A percentile compares a stretch with the other conserved stretches of the same genome.
Evolutionary conservation across 2,329 filamentous ascomycete genomes (phyloP).

Genomic region (Cercospora sp.): DNA sequence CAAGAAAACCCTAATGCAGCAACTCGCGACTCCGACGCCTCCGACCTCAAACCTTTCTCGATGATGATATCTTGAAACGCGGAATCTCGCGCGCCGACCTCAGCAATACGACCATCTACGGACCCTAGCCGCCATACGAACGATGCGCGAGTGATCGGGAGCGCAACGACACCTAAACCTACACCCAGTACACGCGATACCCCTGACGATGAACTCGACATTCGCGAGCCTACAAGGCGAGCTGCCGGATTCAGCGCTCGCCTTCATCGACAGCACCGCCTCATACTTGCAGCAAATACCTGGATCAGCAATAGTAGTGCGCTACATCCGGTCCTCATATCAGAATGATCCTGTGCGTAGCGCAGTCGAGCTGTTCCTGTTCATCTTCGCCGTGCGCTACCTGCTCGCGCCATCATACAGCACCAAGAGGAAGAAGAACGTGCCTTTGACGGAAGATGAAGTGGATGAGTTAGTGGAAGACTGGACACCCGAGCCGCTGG

Average conservation of each 20-base stretch:
- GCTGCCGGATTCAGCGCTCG: constrained; percentile 56
- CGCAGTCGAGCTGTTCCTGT: constrained; percentile 86
- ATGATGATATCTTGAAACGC: constrained; percentile 4
- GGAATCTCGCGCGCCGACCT: not conserved
- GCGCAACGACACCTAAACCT: not conserved
- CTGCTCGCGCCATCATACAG: constrained; percentile 89
- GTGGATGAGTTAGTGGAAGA: constrained; percentile 96
- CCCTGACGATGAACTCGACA: constrained; percentile 26
- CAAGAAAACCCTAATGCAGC: constrained; percentile 5
- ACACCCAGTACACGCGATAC: not conserved
- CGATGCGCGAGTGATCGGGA: not conserved
- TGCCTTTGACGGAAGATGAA: constrained; percentile 89
- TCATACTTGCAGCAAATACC: constrained; percentile 81
- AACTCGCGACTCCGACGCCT: not conserved
- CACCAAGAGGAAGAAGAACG: constrained; percentile 84
- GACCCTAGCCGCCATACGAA: not conserved
- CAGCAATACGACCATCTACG: not conserved
- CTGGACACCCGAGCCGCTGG: constrained; percentile 92
- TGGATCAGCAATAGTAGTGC: constrained; percentile 87
- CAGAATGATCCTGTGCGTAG: constrained; percentile 95
- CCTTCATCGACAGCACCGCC: constrained; percentile 56
- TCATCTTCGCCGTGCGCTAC: constrained; percentile 94
- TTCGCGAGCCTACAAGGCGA: constrained; percentile 47
- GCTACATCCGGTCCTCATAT: constrained; percentile 96
- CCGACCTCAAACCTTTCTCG: constrained; percentile 2